These are phyloP conservation scores for Austroboletus eburneus DNA, from an alignment of 768 basidiomycete genomes.

Conservation along the genomic window DNA sequence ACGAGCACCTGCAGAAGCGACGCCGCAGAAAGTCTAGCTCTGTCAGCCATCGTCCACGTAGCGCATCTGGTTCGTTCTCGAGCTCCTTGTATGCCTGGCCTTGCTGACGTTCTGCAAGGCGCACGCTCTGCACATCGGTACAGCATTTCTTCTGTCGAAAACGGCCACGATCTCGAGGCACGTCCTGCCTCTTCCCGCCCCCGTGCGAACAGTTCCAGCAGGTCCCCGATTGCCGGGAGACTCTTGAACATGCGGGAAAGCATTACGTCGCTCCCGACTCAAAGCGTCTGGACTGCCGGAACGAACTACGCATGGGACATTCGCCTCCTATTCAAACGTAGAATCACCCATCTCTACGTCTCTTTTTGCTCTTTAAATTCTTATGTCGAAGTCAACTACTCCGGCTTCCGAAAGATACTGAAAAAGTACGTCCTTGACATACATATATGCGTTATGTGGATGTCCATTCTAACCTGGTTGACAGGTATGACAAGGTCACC, in stretches of 20 bases:
- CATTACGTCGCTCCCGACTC: conserved; percentile 37
- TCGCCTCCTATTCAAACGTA: conserved; percentile 82
- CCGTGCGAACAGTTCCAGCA: conserved; percentile 22
- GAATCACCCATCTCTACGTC: conserved; percentile 80
- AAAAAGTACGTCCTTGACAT: too few species aligned
- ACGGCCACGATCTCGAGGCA: conserved; percentile 32
- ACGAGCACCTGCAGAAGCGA: conserved; percentile 23
- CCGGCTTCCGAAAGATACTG: conserved; percentile 91
- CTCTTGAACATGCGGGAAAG: conserved; percentile 52
- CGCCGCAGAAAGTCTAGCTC: conserved; percentile 36
- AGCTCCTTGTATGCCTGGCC: neutral
- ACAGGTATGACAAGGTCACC: conserved; percentile 93
- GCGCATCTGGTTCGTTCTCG: conserved; percentile 16
- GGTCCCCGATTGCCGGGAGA: conserved; percentile 45
- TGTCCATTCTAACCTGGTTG: too few species aligned
- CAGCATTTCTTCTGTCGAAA: conserved; percentile 55
- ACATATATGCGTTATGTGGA: too few species aligned
- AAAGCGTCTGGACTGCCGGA: conserved; percentile 73
- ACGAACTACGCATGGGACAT: conserved; percentile 82
- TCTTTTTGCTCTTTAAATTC: conserved; percentile 71
- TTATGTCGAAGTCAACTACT: conserved; percentile 88
- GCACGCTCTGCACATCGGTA: conserved; percentile 17
- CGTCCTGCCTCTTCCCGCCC: conserved; percentile 20
- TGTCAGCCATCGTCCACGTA: conserved; percentile 22
- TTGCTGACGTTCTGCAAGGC: conserved; percentile 9